Conservation (phyloP, 805 yeast genomes). For the Hanseniaspora thailandica region DNA sequence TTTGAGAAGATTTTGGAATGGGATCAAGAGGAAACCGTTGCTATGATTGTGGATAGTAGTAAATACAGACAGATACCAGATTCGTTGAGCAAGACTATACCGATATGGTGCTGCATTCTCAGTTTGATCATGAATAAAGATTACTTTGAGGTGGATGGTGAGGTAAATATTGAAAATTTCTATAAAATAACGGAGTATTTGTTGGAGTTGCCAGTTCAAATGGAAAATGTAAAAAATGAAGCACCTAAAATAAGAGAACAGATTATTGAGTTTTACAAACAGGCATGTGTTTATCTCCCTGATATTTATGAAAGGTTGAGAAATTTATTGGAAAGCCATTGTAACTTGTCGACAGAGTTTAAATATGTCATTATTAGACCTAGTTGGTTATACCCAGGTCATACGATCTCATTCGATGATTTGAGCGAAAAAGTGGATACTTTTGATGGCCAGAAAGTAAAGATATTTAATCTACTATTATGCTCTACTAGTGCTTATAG, state of each 20-base stretch:
- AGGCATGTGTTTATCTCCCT: neutral
- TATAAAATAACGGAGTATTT: neutral
- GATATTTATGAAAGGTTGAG: neutral
- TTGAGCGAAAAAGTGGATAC: neutral
- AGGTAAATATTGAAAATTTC: neutral
- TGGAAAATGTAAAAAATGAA: constrained; percentile 1
- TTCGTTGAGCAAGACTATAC: constrained; percentile 73
- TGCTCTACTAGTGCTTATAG: constrained; percentile 3
- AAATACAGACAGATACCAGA: constrained; percentile 82
- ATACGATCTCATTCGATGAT: no score
- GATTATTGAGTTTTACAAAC: neutral
- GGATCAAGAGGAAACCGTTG: constrained; percentile 31
- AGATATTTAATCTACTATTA: neutral
- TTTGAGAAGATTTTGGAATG: constrained; percentile 34
- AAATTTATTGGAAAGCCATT: no score
- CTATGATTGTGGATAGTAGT: constrained; percentile 69
- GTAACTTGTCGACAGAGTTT: no score
- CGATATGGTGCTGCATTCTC: constrained; percentile 81
- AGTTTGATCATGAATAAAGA: constrained; percentile 35
- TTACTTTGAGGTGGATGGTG: neutral
- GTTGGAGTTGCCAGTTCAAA: neutral
- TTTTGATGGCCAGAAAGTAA: neutral
- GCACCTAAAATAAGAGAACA: neutral
- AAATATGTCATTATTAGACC: neutral
- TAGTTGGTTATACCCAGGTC: constrained; percentile 7